These are phyloP conservation scores for Croton setiger DNA, from an alignment of 441 rosid genomes.

Conservation along the genomic window DNA sequence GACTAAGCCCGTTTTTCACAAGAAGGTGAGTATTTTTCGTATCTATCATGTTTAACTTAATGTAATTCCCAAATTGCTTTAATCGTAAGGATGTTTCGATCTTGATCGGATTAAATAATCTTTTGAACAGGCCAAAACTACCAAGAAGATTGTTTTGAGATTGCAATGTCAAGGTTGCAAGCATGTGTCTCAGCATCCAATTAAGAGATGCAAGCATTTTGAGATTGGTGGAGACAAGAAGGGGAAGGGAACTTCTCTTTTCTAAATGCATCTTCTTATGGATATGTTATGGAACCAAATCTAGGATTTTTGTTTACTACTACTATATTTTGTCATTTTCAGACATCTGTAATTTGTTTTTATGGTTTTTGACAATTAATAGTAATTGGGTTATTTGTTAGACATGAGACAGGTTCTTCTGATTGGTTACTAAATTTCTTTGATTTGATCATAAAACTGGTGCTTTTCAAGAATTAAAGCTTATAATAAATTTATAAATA, in stretches of 20 bases:
- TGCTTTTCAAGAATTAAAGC: too few species aligned
- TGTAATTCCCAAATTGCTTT: background rate
- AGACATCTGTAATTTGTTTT: background rate
- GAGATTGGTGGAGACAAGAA: constrained; percentile 77
- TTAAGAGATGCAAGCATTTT: constrained; percentile 70
- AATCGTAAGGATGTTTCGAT: background rate
- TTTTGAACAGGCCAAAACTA: constrained; percentile 49
- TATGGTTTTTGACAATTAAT: background rate
- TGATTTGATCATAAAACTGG: too few species aligned
- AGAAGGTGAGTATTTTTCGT: background rate
- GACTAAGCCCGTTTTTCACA: constrained; percentile 62
- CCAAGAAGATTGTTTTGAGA: constrained; percentile 70
- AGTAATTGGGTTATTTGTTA: background rate
- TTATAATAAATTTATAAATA: too few species aligned
- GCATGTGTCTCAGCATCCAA: constrained; percentile 55
- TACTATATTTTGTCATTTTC: background rate
- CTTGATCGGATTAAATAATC: too few species aligned
- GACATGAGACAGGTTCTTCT: background rate
- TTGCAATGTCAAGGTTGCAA: constrained; percentile 67
- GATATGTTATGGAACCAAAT: background rate
- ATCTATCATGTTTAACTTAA: too few species aligned
- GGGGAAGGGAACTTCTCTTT: constrained; percentile 66
- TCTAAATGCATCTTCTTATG: constrained; percentile 26
- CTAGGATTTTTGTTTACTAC: background rate
- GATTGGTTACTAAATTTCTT: too few species aligned